Conservation (phyloP, 306 rosid species). For the Gastrolobium bilobum region DNA sequence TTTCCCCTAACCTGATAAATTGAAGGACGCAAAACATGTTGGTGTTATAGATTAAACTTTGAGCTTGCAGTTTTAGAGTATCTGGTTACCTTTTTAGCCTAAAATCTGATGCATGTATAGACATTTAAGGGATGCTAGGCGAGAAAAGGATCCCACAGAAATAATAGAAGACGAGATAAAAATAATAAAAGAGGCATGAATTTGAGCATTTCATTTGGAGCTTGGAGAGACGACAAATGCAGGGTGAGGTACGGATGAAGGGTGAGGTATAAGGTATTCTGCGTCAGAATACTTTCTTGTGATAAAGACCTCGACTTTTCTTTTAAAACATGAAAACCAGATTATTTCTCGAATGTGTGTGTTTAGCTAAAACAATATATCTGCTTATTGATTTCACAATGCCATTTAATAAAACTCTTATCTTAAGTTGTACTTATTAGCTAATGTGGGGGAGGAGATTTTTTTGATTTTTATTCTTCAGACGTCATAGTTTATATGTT, state of each 20-base stretch:
- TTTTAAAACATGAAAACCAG: background rate
- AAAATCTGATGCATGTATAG: background rate
- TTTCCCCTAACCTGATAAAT: slow-evolving; percentile 6
- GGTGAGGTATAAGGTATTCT: background rate
- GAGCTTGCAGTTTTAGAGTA: background rate
- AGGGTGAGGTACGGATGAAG: slow-evolving; percentile 3
- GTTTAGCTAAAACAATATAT: background rate
- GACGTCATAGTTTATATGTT: background rate
- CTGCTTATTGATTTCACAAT: background rate
- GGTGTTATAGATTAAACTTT: slow-evolving; percentile 3
- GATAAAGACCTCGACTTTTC: background rate
- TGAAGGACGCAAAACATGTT: slow-evolving; percentile 6
- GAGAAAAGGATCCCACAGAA: background rate
- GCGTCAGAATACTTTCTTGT: background rate
- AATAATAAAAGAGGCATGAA: background rate
- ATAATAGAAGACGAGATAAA: background rate
- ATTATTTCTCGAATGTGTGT: too few species aligned
- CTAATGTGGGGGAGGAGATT: too few species aligned
- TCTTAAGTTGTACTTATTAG: too few species aligned
- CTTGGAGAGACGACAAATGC: background rate
- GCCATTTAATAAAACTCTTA: background rate
- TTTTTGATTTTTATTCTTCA: too few species aligned
- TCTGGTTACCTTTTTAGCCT: background rate
- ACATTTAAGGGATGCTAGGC: slow-evolving; percentile 3
- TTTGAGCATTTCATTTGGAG: slow-evolving; percentile 25